Base-by-base conservation (phyloP, 2,329 filamentous ascomycete species). In the Biscogniauxia mediterranea region DNA sequence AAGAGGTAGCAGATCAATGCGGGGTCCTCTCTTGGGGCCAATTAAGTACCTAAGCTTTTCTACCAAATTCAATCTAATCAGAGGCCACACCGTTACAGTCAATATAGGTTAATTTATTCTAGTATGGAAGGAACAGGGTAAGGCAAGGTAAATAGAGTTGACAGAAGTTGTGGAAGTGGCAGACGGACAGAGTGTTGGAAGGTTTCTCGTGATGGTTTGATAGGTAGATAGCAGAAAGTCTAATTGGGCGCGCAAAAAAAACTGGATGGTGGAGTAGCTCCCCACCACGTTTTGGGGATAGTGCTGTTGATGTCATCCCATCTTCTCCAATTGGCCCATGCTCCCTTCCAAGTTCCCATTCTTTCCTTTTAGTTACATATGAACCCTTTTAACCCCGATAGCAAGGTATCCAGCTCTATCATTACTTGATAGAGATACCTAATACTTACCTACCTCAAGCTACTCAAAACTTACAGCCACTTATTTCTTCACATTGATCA, bases 181-280 rank as follows among this genome's bases (percentile, higher is more conserved):
- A 46, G 38, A n/a, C 15, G 3, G 15, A 46, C 17, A 46, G 15
- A 46, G 3, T 32, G 28, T n/a, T 46, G 32, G 3, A 9, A 9
- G 15, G 15, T 46, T 46, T 46, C 38, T n/a, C 38, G 15, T n/a
- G 38, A 46, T 46, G 15, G 38, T n/a, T 46, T 46, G 38, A 46
- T 46, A 46, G 38, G 11, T 46, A 15, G 15, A 46, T 46, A n/a
- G 38, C 38, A 7, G 38, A 46, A 46, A 46, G 38, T 46, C 38
- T 46, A 46, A 46, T 38, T 38, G 15, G 28, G 38, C 15, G 15
- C 17, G 17, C 2, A 46, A 17, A 59, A 50, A 42, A 59, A 54
- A 52, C 58, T 58, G 26, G n/a, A 57, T 55, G 61, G 61, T 65
- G 63, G 63, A 63, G 61, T 63, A 61, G 59, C 62, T 61, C 54